These are phyloP conservation scores for Inga oerstediana DNA, from an alignment of 306 rosid genomes.

Conservation along the genomic window DNA sequence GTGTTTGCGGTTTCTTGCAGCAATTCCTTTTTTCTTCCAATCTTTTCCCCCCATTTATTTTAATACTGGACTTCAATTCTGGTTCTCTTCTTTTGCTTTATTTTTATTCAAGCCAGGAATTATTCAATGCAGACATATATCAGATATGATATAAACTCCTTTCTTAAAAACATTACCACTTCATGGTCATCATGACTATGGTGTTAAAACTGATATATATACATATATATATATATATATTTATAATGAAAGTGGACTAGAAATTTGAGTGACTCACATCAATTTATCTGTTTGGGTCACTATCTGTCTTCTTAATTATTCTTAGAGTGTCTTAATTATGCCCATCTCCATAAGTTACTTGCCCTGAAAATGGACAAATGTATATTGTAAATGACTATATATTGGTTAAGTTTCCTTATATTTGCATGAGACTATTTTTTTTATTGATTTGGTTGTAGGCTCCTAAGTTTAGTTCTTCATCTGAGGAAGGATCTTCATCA, in stretches of 20 bases:
- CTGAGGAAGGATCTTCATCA: slow-evolving; percentile 67
- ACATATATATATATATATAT: too few relatives aligned
- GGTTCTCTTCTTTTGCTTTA: neutral
- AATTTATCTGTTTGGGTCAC: neutral
- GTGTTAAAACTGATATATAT: neutral
- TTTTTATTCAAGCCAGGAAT: neutral
- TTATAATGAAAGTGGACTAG: neutral
- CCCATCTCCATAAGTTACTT: neutral
- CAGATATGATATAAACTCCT: neutral
- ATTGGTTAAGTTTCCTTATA: neutral
- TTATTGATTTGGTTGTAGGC: slow-evolving; percentile 37
- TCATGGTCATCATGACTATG: neutral
- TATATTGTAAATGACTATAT: neutral
- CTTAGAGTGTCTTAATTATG: too few relatives aligned
- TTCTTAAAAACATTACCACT: neutral
- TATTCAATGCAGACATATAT: neutral
- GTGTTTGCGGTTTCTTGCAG: neutral
- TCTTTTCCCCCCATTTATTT: neutral
- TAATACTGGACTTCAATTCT: neutral
- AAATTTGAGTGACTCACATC: neutral
- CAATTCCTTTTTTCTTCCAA: neutral
- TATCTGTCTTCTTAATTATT: neutral
- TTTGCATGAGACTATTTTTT: neutral
- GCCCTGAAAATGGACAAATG: neutral
- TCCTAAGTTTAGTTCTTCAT: slow-evolving; percentile 56